These are phyloP conservation scores for Protomyces gravidus DNA, from an alignment of 1,139 yeast species.

Conservation along the genomic window DNA sequence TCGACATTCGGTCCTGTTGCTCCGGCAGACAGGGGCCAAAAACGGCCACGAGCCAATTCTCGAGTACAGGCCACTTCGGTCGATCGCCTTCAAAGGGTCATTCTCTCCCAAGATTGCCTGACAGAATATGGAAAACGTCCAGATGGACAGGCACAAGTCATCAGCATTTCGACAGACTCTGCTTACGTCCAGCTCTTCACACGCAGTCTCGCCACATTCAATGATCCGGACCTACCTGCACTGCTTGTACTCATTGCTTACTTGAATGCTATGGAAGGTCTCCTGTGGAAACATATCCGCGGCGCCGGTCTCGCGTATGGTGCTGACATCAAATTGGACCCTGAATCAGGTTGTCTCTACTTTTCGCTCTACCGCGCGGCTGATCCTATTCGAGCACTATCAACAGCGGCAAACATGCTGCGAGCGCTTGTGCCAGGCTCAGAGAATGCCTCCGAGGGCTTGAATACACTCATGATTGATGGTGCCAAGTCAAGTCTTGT, in stretches of 20 bases:
- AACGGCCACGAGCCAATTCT: conserved; percentile 22
- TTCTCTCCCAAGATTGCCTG: conserved; percentile 54
- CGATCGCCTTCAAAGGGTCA: conserved; percentile 40
- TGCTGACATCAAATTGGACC: conserved; percentile 55
- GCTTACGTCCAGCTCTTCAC: conserved; percentile 65
- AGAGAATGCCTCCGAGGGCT: background rate
- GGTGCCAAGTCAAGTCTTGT: conserved; percentile 30
- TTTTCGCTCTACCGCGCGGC: conserved; percentile 77
- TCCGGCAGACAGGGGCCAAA: background rate
- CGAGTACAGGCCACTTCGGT: background rate
- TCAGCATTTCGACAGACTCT: conserved; percentile 78
- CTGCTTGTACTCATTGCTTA: conserved; percentile 71
- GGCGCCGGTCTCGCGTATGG: conserved; percentile 96
- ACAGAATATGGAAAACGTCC: conserved; percentile 58
- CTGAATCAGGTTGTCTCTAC: conserved; percentile 64
- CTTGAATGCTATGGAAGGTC: conserved; percentile 88
- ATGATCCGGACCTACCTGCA: conserved; percentile 63
- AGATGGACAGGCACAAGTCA: conserved; percentile 44
- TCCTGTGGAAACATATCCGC: conserved; percentile 93
- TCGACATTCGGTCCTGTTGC: conserved; percentile 32
- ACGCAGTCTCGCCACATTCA: conserved; percentile 60
- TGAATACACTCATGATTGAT: conserved; percentile 24
- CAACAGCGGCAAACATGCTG: conserved; percentile 64
- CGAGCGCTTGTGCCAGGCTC: conserved; percentile 61
- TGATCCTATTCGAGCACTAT: conserved; percentile 54